Evolutionary conservation across 441 rosid species (phyloP).

Genomic region (Corymbia citriodora): DNA sequence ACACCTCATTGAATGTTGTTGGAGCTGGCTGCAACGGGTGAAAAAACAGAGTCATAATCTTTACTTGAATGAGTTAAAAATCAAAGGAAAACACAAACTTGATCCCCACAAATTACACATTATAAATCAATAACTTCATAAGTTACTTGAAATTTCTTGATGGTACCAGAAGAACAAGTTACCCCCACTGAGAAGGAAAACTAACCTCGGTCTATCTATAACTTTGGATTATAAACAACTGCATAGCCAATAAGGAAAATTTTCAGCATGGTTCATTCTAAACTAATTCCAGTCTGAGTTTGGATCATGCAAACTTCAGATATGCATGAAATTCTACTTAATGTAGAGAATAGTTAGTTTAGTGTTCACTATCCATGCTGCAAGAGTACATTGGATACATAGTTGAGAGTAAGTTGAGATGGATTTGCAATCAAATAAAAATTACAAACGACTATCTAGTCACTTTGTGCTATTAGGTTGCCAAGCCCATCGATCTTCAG

Average conservation of each 20-base stretch:
- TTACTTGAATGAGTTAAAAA: background rate
- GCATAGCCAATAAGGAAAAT: background rate
- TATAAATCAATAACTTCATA: background rate
- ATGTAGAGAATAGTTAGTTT: background rate
- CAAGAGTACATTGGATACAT: background rate
- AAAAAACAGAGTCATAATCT: background rate
- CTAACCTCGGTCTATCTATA: background rate
- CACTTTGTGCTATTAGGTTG: background rate
- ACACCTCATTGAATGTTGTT: constrained; percentile 68
- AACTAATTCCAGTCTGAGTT: background rate
- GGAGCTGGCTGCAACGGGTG: constrained; percentile 73
- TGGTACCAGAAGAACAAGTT: background rate
- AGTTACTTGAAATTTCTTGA: background rate
- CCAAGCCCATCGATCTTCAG: background rate
- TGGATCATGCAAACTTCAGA: background rate
- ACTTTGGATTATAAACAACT: background rate
- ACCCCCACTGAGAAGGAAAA: background rate
- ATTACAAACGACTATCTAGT: background rate
- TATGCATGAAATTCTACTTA: background rate
- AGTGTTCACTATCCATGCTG: background rate
- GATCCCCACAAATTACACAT: background rate
- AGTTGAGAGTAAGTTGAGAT: background rate
- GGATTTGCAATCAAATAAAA: background rate
- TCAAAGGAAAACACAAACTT: background rate
- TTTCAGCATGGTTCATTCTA: background rate